phyloP scores from a whole-genome alignment of 2,329 filamentous ascomycete species.

The Neodidymelliopsis sp. region DNA sequence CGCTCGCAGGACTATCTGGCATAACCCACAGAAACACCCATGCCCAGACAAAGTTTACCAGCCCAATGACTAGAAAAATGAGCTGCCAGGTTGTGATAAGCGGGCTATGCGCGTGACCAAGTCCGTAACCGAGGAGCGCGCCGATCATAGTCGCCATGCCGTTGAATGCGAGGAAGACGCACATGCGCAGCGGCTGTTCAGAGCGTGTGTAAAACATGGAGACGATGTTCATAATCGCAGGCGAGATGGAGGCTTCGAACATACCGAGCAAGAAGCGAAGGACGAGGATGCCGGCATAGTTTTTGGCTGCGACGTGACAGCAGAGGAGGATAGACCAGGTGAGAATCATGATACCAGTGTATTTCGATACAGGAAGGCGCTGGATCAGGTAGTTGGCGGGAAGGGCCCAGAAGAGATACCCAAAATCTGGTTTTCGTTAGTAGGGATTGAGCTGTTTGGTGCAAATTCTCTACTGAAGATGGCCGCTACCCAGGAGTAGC shows the following conservation, averaged over 20 bases:
- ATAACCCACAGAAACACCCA: constrained; percentile 47
- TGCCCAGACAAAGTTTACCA: constrained; percentile 48
- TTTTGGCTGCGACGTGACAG: constrained; percentile 50
- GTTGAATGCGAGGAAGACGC: constrained; percentile 53
- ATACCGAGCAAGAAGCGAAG: constrained; percentile 48
- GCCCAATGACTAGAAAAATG: constrained; percentile 49
- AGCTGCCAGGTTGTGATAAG: constrained; percentile 46
- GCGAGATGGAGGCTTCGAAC: constrained; percentile 47
- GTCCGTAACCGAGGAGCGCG: constrained; percentile 46
- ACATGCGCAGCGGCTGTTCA: constrained; percentile 54
- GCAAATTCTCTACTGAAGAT: too few species aligned
- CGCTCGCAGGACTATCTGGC: constrained; percentile 48
- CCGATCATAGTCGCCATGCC: constrained; percentile 50
- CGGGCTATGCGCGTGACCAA: constrained; percentile 39
- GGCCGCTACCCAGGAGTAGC: constrained; percentile 53
- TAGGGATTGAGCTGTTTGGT: too few species aligned
- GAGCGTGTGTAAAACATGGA: constrained; percentile 47
- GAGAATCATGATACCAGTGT: constrained; percentile 48
- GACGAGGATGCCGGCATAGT: constrained; percentile 46
- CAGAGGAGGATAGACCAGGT: constrained; percentile 57
- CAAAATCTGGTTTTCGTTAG: too few species aligned
- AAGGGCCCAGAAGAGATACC: constrained; percentile 53
- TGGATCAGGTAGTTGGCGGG: constrained; percentile 52
- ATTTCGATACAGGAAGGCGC: constrained; percentile 46
- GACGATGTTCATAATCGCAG: constrained; percentile 50